Evolutionary conservation across 1,139 yeast species (phyloP).

Genomic region (Candida frijolesensis): DNA sequence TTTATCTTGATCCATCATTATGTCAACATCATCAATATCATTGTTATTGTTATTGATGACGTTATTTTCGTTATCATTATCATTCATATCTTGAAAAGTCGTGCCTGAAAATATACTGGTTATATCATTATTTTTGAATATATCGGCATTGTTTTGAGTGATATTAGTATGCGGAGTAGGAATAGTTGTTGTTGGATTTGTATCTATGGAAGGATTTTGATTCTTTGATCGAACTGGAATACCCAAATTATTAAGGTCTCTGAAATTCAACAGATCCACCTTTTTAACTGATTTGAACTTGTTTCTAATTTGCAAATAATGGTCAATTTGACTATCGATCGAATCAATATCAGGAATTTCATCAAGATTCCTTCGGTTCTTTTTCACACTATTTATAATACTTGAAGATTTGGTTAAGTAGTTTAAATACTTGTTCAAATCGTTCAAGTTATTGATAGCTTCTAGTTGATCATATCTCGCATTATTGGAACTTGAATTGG

Average conservation of each 20-base stretch:
- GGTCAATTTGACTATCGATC: constrained; percentile 38
- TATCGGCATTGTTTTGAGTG: neutral
- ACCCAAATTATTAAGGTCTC: constrained; percentile 2
- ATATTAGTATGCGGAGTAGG: no score
- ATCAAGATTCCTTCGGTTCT: constrained; percentile 17
- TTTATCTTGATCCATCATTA: neutral
- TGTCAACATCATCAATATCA: neutral
- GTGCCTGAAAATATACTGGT: constrained; percentile 7
- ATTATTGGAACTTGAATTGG: constrained; percentile 7
- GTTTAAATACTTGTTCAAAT: constrained; percentile 45
- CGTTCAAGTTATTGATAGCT: constrained; percentile 42
- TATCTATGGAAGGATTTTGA: constrained; percentile 4
- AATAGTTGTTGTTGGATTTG: neutral
- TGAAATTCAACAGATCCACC: constrained; percentile 18
- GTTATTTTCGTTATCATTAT: constrained; percentile 6
- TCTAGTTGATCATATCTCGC: constrained; percentile 39
- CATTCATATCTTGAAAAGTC: constrained; percentile 4
- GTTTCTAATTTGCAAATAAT: constrained; percentile 33
- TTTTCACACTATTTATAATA: constrained; percentile 45
- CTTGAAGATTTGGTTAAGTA: constrained; percentile 42
- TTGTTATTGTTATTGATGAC: neutral
- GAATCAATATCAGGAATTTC: constrained; percentile 11
- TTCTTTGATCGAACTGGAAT: neutral
- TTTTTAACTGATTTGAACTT: constrained; percentile 25
- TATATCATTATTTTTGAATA: constrained; percentile 1